Percentiles rank a stretch among this genome's conserved stretches.
These are phyloP conservation scores for Knoxia roxburghii DNA, from an alignment of 257 asterid genomes.

Conservation along the genomic window DNA sequence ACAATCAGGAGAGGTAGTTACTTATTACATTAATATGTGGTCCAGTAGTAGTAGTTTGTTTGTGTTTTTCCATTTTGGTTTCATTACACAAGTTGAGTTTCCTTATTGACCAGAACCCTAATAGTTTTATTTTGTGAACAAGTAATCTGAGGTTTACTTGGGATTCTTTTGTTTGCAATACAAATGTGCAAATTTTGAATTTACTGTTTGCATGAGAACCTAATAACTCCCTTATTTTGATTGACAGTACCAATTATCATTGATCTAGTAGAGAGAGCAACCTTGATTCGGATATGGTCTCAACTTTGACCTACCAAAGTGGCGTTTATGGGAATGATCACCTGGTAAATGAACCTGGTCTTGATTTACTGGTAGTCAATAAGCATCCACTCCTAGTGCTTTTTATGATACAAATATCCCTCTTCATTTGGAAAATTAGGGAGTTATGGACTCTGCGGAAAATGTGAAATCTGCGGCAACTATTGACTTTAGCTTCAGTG, in stretches of 20 bases:
- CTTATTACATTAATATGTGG: too few relatives aligned
- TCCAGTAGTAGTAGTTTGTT: too few relatives aligned
- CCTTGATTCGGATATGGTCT: neutral
- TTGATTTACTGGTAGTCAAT: neutral
- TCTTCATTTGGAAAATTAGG: slow-evolving; percentile 11
- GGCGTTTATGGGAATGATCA: slow-evolving; percentile 1
- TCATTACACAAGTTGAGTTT: neutral
- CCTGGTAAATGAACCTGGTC: slow-evolving; percentile 14
- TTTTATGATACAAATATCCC: neutral
- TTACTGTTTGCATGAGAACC: neutral
- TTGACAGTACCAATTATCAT: slow-evolving; percentile 4
- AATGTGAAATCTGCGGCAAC: too few relatives aligned
- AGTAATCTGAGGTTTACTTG: neutral
- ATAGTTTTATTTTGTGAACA: neutral
- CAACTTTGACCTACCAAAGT: neutral
- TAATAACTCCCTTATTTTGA: neutral
- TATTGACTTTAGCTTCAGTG: neutral
- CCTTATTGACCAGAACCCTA: too few relatives aligned
- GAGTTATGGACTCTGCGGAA: neutral
- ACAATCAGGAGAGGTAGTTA: too few relatives aligned
- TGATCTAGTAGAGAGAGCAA: neutral
- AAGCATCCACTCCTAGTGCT: neutral
- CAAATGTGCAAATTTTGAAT: neutral
- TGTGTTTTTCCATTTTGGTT: neutral
- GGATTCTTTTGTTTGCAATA: too few relatives aligned